Evolutionary conservation across 2,329 filamentous ascomycete species (phyloP).

Genomic region (Xylariaceae sp.): DNA sequence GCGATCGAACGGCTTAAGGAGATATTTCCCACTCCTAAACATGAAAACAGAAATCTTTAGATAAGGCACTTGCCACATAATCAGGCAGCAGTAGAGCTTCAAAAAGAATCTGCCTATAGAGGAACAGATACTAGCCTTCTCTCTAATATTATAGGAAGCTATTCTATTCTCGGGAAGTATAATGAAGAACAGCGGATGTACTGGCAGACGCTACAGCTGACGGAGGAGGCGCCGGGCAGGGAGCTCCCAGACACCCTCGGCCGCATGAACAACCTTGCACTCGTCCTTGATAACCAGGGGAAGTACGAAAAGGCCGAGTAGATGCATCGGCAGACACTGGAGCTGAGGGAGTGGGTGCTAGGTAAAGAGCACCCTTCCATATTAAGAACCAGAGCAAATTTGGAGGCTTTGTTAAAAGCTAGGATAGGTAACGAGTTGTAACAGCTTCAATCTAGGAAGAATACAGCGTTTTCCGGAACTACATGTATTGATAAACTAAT

Average conservation of each 20-base stretch:
- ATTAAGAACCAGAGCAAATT: too few relatives aligned
- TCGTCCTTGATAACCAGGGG: neutral
- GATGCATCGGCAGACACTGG: constrained; percentile 2
- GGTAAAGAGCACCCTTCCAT: neutral
- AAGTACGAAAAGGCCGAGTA: constrained; percentile 1
- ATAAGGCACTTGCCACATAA: constrained; percentile 9
- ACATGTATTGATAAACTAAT: too few relatives aligned
- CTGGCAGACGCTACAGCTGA: constrained; percentile 2
- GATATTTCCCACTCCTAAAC: neutral
- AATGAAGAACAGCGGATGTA: constrained; percentile 2
- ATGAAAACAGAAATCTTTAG: constrained; percentile 1
- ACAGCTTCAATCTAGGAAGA: too few relatives aligned
- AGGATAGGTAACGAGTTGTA: too few relatives aligned
- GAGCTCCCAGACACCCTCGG: neutral
- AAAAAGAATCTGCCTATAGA: neutral
- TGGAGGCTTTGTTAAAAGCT: too few relatives aligned
- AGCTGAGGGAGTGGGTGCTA: neutral
- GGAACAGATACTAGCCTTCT: too few relatives aligned
- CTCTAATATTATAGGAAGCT: neutral
- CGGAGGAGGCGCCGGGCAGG: neutral
- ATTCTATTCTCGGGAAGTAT: neutral
- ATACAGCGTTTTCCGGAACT: too few relatives aligned
- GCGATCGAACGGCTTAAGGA: neutral
- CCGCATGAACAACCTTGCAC: neutral
- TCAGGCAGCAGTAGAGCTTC: constrained; percentile 1